Conservation (phyloP, 306 rosid genomes). For the Rosa chinensis region DNA sequence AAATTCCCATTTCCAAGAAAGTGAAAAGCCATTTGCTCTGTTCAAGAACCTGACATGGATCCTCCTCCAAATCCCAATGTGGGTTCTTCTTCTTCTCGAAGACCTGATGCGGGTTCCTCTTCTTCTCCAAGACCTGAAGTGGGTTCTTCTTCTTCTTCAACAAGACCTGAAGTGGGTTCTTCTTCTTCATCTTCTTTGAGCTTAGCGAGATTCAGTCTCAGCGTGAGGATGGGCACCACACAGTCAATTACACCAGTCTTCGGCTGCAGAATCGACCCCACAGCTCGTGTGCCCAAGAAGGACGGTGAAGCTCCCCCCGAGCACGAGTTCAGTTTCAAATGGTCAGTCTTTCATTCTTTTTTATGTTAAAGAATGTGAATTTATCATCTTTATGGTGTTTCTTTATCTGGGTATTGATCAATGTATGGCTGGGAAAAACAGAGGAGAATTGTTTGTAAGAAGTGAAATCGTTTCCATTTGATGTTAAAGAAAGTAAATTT, state of each 20-base stretch:
- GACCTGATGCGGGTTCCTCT: too few species aligned
- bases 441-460: background rate
- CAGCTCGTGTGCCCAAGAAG: background rate
- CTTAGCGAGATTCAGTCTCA: background rate
- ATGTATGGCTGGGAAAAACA: background rate
- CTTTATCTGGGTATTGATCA: background rate
- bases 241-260: slow-evolving; percentile 6
- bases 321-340: slow-evolving; percentile 7
- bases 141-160: background rate
- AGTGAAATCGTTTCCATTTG: too few species aligned
- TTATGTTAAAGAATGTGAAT: background rate
- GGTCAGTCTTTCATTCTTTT: slow-evolving; percentile 14
- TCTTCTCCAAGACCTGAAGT: too few species aligned
- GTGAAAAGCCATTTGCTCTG: too few species aligned
- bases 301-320: background rate
- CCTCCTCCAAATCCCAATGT: background rate
- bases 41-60: background rate
- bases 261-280: slow-evolving; percentile 8
- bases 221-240: background rate
- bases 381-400: background rate
- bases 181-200: background rate
- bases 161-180: background rate
- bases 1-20: too few species aligned
- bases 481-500: too few species aligned
- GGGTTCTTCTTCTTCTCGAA: background rate